Evolutionary conservation across 352 stramenopile genomes (phyloP).

Genomic region (Bremia lactucae): DNA sequence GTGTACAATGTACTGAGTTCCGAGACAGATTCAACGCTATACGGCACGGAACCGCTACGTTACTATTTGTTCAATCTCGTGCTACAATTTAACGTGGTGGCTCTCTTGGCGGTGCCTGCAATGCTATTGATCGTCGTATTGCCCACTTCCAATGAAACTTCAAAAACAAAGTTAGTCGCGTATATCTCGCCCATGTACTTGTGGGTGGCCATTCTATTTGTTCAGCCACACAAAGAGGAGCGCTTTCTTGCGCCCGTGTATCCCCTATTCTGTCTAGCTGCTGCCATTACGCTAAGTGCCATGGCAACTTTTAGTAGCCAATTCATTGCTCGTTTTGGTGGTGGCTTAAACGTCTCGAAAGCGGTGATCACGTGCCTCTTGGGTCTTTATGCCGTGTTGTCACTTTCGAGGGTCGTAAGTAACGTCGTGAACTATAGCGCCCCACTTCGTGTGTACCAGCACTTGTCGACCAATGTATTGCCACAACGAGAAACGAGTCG

Average conservation of each 20-base stretch:
- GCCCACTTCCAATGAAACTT: constrained; percentile 23
- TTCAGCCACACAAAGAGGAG: constrained; percentile 97
- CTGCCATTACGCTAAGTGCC: constrained; percentile 60
- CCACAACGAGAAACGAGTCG: constrained; percentile 23
- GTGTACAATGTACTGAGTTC: constrained; percentile 90
- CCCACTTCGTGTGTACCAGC: constrained; percentile 56
- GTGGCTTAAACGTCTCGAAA: constrained; percentile 17
- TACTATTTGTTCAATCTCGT: constrained; percentile 95
- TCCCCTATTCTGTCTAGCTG: constrained; percentile 79
- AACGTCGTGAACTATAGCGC: constrained; percentile 67
- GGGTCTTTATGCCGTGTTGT: constrained; percentile 42
- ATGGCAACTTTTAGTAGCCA: constrained; percentile 25
- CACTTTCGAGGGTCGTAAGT: constrained; percentile 44
- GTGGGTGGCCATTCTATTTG: constrained; percentile 89
- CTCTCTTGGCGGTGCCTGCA: constrained; percentile 49
- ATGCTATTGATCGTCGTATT: constrained; percentile 26
- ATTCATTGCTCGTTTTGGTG: constrained; percentile 2
- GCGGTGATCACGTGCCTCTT: constrained; percentile 34
- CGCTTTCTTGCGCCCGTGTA: constrained; percentile 96
- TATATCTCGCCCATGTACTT: constrained; percentile 72
- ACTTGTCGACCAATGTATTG: constrained; percentile 48
- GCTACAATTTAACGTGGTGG: constrained; percentile 92
- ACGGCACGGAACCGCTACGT: constrained; percentile 89
- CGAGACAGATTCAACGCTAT: constrained; percentile 93
- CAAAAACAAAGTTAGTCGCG: constrained; percentile 20